Evolutionary conservation across 164 flowering plant species (phyloP).

Genomic region (Magnolia kwangsiensis): DNA sequence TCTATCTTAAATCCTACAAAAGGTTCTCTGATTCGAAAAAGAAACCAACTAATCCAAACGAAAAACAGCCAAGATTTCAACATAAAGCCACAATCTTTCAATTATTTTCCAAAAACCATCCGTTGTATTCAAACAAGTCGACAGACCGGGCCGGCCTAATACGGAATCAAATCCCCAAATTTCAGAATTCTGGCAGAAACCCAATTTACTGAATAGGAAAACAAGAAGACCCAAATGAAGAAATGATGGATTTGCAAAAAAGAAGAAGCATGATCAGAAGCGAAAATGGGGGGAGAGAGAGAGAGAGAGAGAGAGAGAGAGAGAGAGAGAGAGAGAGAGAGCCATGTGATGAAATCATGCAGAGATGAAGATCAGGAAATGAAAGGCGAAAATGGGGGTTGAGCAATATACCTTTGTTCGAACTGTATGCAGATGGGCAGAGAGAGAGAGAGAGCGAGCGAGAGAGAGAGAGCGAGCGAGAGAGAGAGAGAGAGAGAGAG

Average conservation of each 20-base stretch:
- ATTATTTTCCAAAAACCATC: not conserved
- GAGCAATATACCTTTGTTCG: conserved; percentile 8
- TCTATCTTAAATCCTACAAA: not conserved
- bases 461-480: conserved; percentile 2
- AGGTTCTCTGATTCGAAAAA: not conserved
- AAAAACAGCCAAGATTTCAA: not conserved
- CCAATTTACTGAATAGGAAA: not conserved
- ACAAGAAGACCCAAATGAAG: not conserved
- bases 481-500: conserved; percentile 1
- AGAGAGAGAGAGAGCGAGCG: too few relatives aligned
- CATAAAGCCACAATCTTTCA: not conserved
- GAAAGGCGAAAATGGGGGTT: not conserved
- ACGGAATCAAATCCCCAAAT: not conserved
- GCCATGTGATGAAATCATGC: not conserved
- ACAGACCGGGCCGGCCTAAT: not conserved
- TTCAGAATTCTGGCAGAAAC: conserved; percentile 1
- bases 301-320: not conserved
- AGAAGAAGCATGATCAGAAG: not conserved
- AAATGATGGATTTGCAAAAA: not conserved
- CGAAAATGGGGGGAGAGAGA: not conserved
- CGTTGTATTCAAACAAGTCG: not conserved
- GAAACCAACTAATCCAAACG: not conserved
- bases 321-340: not conserved
- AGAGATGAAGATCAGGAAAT: not conserved
- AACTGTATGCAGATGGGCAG: conserved; percentile 1